These are phyloP conservation scores for Haplographium delicatum DNA, from an alignment of 495 filamentous ascomycete species.

Conservation along the genomic window DNA sequence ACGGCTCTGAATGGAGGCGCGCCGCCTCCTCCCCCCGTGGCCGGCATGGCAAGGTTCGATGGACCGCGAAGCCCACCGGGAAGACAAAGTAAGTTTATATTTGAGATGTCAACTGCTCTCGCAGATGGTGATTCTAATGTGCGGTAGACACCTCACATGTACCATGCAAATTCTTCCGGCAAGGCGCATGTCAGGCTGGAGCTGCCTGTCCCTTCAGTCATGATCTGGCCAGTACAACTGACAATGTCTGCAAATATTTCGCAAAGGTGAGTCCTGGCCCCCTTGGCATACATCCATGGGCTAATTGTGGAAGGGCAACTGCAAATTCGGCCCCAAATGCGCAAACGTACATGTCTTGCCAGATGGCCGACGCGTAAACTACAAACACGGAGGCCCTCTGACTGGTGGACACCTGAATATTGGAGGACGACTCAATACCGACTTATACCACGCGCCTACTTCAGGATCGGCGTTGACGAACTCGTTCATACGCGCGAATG, in stretches of 20 bases:
- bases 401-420: constrained; percentile 49
- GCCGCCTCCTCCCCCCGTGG: constrained; percentile 24
- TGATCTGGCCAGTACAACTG: constrained; percentile 70
- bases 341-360: constrained; percentile 92
- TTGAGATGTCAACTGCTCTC: too few relatives aligned
- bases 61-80: constrained; percentile 77
- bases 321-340: constrained; percentile 97
- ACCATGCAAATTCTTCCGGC: constrained; percentile 97
- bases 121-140: constrained; percentile 7
- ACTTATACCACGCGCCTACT: constrained; percentile 50
- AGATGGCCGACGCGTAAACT: constrained; percentile 86
- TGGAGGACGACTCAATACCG: constrained; percentile 67
- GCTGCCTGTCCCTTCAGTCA: constrained; percentile 95
- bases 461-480: constrained; percentile 76
- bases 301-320: constrained; percentile 71
- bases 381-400: constrained; percentile 46
- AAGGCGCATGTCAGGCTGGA: constrained; percentile 94
- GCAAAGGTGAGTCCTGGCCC: constrained; percentile 64
- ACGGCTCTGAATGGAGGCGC: constrained; percentile 25
- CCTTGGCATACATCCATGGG: not conserved
- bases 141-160: constrained; percentile 88
- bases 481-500: constrained; percentile 72
- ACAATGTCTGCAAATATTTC: constrained; percentile 96
- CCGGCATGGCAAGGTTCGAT: constrained; percentile 50
- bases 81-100: constrained; percentile 59